A percentile compares a stretch with the other conserved stretches of the same genome.
phyloP scores from a whole-genome alignment of 2,329 filamentous ascomycete species.

The Chaetothyriales sp. region DNA sequence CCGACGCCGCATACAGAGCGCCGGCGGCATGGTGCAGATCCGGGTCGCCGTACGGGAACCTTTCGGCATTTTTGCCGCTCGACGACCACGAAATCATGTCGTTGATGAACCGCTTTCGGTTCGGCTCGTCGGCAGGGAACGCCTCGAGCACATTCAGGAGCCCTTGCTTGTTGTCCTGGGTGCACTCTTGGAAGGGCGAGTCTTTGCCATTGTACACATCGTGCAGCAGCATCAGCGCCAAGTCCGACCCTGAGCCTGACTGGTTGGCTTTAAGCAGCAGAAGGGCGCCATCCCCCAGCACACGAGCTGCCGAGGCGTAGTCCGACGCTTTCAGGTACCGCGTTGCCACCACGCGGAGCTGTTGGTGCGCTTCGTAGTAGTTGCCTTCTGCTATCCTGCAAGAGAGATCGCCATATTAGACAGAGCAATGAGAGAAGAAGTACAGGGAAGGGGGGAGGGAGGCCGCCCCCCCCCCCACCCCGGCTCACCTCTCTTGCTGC shows the following conservation, averaged over 20 bases:
- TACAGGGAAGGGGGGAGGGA: not conserved
- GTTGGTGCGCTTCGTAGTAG: conserved; percentile 97
- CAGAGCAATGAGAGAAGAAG: not conserved
- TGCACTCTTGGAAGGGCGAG: conserved; percentile 44
- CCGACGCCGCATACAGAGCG: conserved; percentile 71
- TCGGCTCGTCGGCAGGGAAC: conserved; percentile 74
- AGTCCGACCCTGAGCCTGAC: conserved; percentile 79
- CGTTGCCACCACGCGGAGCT: conserved; percentile 86
- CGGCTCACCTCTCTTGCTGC: conserved; percentile 59
- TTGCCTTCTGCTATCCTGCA: conserved; percentile 72
- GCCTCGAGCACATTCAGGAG: conserved; percentile 66
- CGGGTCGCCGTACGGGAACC: conserved; percentile 74
- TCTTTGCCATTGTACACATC: conserved; percentile 85
- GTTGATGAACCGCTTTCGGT: conserved; percentile 78
- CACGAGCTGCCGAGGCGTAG: conserved; percentile 71
- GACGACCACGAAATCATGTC: conserved; percentile 77
- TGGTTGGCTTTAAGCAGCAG: conserved; percentile 84
- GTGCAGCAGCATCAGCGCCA: conserved; percentile 72
- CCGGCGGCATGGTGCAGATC: conserved; percentile 90
- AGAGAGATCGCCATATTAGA: conserved; percentile 8
- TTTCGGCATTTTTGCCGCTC: conserved; percentile 49
- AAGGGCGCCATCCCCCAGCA: conserved; percentile 70
- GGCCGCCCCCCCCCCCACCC: too few relatives aligned
- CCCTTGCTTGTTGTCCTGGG: conserved; percentile 40
- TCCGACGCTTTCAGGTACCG: conserved; percentile 72